These are phyloP conservation scores for Westerdykella aurantiaca DNA, from an alignment of 2,329 filamentous ascomycete genomes.

Conservation along the genomic window DNA sequence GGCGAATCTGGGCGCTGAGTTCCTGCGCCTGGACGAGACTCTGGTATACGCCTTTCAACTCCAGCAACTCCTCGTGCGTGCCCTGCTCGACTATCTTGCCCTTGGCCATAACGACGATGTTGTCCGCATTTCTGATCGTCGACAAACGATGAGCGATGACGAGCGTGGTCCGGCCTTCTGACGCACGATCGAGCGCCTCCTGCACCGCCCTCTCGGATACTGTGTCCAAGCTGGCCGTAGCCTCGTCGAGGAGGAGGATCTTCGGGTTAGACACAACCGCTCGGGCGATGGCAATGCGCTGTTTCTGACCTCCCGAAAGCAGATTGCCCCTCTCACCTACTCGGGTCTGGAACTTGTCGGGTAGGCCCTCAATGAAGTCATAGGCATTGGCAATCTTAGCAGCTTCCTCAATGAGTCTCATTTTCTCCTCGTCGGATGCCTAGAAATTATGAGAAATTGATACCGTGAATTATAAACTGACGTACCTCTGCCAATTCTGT, in stretches of 20 bases:
- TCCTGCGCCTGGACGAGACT: conserved; percentile 84
- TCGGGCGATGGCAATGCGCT: conserved; percentile 89
- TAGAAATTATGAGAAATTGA: conserved; percentile 1
- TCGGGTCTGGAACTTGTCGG: conserved; percentile 86
- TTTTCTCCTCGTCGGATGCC: conserved; percentile 58
- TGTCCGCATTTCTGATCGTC: conserved; percentile 89
- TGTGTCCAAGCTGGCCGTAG: conserved; percentile 88
- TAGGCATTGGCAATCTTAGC: conserved; percentile 91
- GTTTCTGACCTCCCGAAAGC: conserved; percentile 91
- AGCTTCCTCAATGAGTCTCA: conserved; percentile 68
- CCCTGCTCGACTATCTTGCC: conserved; percentile 91
- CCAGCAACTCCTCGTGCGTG: conserved; percentile 73
- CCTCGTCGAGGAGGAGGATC: conserved; percentile 88
- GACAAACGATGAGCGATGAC: conserved; percentile 93
- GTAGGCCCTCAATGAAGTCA: conserved; percentile 76
- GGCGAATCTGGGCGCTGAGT: conserved; percentile 23
- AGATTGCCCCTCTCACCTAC: conserved; percentile 94
- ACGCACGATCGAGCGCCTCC: conserved; percentile 79
- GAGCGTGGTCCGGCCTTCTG: conserved; percentile 85
- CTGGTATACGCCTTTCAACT: conserved; percentile 66
- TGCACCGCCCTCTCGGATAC: conserved; percentile 94
- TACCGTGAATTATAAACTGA: background rate
- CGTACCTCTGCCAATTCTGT: conserved; percentile 63
- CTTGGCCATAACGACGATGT: conserved; percentile 86
- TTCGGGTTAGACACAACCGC: conserved; percentile 88